A percentile compares a stretch with the other conserved stretches of the same genome.
phyloP scores from a whole-genome alignment of 805 yeast genomes.

The Candida fluviatilis region DNA sequence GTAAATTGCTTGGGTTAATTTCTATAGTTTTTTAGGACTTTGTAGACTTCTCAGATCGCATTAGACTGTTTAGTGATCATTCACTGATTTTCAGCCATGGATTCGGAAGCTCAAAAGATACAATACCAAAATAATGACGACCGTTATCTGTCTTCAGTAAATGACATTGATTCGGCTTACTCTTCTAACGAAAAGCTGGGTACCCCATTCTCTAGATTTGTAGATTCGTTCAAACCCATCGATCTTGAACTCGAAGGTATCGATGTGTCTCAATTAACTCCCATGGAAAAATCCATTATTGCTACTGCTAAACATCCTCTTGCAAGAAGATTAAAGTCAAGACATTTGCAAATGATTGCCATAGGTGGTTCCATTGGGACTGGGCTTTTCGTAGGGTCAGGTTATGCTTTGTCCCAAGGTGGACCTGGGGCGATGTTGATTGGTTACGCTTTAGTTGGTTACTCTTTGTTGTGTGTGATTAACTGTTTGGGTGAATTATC shows the following conservation, averaged over 20 bases:
- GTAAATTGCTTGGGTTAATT: too few species aligned
- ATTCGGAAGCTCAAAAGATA: background rate
- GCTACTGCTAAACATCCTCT: constrained; percentile 42
- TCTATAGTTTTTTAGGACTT: too few species aligned
- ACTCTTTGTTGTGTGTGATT: constrained; percentile 53
- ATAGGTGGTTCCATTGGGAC: constrained; percentile 73
- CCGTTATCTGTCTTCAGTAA: too few species aligned
- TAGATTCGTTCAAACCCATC: constrained; percentile 37
- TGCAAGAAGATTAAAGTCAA: constrained; percentile 40
- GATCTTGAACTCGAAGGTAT: constrained; percentile 37
- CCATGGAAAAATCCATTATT: constrained; percentile 33
- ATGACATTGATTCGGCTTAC: background rate
- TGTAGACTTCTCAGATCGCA: too few species aligned
- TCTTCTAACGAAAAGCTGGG: background rate
- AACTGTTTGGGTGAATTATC: constrained; percentile 63
- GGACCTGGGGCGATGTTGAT: constrained; percentile 44
- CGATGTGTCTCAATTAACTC: constrained; percentile 36
- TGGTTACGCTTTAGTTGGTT: constrained; percentile 55
- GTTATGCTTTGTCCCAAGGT: constrained; percentile 34
- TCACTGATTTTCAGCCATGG: too few species aligned
- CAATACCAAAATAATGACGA: background rate
- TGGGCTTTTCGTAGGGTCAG: constrained; percentile 48
- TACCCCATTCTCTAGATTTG: constrained; percentile 9
- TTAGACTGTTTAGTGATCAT: too few species aligned
- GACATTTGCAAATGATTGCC: constrained; percentile 61